These are phyloP conservation scores for Calonectria hawksworthii DNA, from an alignment of 2,329 filamentous ascomycete species.

Conservation along the genomic window DNA sequence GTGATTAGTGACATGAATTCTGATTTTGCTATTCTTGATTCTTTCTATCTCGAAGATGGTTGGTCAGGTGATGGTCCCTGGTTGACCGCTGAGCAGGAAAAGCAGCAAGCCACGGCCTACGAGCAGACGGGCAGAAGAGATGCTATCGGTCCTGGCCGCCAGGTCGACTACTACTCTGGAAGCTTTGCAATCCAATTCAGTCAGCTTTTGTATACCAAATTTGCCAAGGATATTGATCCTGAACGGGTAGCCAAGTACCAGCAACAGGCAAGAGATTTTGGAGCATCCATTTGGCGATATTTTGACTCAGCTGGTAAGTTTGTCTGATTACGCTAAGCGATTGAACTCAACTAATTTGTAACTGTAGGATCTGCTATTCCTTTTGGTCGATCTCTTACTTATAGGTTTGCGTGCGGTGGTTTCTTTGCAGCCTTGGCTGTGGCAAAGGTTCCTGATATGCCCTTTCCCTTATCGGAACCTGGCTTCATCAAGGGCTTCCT, in stretches of 20 bases:
- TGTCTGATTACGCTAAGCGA: neutral
- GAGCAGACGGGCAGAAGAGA: slow-evolving; percentile 40
- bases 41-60: slow-evolving; percentile 59
- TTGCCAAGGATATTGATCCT: slow-evolving; percentile 57
- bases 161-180: slow-evolving; percentile 67
- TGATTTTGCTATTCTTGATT: slow-evolving; percentile 60
- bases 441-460: slow-evolving; percentile 55
- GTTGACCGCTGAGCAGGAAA: slow-evolving; percentile 42
- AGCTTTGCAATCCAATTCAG: slow-evolving; percentile 68
- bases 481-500: slow-evolving; percentile 63
- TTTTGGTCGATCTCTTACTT: slow-evolving; percentile 65
- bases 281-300: slow-evolving; percentile 60
- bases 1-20: slow-evolving; percentile 54
- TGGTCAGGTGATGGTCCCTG: slow-evolving; percentile 65
- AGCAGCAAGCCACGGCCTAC: slow-evolving; percentile 12
- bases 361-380: slow-evolving; percentile 62
- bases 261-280: slow-evolving; percentile 57
- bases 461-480: slow-evolving; percentile 52
- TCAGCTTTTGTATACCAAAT: slow-evolving; percentile 61
- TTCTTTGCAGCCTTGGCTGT: slow-evolving; percentile 63
- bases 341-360: neutral
- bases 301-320: slow-evolving; percentile 59
- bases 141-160: slow-evolving; percentile 45
- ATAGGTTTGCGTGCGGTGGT: slow-evolving; percentile 64
- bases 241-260: slow-evolving; percentile 54